Conservation (phyloP, 495 filamentous ascomycete species). For the Hypoxylon cercidicola region DNA sequence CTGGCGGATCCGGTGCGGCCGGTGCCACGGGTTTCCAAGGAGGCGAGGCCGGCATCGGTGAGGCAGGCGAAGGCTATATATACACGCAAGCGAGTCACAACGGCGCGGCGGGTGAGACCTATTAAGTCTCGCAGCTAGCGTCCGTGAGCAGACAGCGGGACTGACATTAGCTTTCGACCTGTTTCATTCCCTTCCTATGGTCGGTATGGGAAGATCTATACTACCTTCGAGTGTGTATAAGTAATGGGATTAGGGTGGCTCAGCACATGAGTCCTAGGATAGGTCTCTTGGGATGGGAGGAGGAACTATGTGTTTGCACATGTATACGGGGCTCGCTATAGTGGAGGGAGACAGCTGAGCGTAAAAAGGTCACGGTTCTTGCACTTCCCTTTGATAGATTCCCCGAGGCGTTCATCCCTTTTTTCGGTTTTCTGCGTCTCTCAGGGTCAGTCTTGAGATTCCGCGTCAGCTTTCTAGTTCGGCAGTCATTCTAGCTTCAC, state of each 20-base stretch:
- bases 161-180: conserved; percentile 12
- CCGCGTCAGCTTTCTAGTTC: conserved; percentile 34
- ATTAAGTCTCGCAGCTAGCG: conserved; percentile 38
- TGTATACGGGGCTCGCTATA: conserved; percentile 48
- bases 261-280: conserved; percentile 12
- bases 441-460: conserved; percentile 44
- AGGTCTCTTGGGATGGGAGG: conserved; percentile 32
- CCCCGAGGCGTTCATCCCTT: conserved; percentile 43
- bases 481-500: conserved; percentile 43
- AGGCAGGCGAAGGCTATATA: conserved; percentile 68
- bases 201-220: conserved; percentile 20
- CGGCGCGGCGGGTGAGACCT: conserved; percentile 66
- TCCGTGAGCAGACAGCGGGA: conserved; percentile 15
- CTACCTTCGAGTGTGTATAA: conserved; percentile 44
- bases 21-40: conserved; percentile 62
- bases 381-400: conserved; percentile 50
- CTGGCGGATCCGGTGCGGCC: conserved; percentile 57
- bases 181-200: conserved; percentile 4
- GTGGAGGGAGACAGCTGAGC: conserved; percentile 32
- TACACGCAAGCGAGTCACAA: conserved; percentile 79
- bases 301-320: conserved; percentile 26
- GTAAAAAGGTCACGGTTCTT: conserved; percentile 40
- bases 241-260: conserved; percentile 36
- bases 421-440: conserved; percentile 37
- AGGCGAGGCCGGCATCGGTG: conserved; percentile 69